These are phyloP conservation scores for Colletotrichum kahawae DNA, from an alignment of 2,329 filamentous ascomycete species.

Conservation along the genomic window DNA sequence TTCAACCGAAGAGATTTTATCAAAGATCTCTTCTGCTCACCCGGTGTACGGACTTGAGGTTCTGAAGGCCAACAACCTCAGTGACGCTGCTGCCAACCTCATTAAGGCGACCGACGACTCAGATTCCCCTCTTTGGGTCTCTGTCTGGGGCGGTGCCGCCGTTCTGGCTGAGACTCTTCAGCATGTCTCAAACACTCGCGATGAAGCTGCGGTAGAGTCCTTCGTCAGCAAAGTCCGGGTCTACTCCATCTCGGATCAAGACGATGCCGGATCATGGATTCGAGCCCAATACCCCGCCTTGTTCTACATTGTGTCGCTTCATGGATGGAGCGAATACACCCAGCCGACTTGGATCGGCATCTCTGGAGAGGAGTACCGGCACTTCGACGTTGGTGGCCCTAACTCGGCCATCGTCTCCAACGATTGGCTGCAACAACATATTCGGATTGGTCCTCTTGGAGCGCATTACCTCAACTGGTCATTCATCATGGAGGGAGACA, in stretches of 20 bases:
- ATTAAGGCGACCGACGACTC: constrained; percentile 26
- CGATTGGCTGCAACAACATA: constrained; percentile 56
- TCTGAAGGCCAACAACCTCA: constrained; percentile 31
- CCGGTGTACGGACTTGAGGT: constrained; percentile 36
- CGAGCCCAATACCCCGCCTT: constrained; percentile 55
- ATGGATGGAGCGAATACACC: constrained; percentile 60
- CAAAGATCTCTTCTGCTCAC: constrained; percentile 37
- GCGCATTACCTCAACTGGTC: constrained; percentile 47
- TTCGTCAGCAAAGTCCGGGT: constrained; percentile 49
- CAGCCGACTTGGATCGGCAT: constrained; percentile 62
- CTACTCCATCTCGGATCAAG: constrained; percentile 64
- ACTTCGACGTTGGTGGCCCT: background rate
- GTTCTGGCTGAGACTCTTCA: constrained; percentile 53
- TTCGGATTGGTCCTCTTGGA: constrained; percentile 53
- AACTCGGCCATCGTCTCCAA: constrained; percentile 44
- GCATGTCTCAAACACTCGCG: constrained; percentile 37
- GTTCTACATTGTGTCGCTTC: constrained; percentile 59
- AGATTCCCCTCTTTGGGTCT: constrained; percentile 52
- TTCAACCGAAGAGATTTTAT: constrained; percentile 35
- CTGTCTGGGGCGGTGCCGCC: constrained; percentile 59
- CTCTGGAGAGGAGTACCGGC: constrained; percentile 25
- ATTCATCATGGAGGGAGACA: constrained; percentile 58
- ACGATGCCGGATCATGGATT: constrained; percentile 62
- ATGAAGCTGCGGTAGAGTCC: constrained; percentile 31
- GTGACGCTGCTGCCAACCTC: constrained; percentile 46